Evolutionary conservation across 2,329 filamentous ascomycete genomes (phyloP).

Genomic region (Epichloe scottii): DNA sequence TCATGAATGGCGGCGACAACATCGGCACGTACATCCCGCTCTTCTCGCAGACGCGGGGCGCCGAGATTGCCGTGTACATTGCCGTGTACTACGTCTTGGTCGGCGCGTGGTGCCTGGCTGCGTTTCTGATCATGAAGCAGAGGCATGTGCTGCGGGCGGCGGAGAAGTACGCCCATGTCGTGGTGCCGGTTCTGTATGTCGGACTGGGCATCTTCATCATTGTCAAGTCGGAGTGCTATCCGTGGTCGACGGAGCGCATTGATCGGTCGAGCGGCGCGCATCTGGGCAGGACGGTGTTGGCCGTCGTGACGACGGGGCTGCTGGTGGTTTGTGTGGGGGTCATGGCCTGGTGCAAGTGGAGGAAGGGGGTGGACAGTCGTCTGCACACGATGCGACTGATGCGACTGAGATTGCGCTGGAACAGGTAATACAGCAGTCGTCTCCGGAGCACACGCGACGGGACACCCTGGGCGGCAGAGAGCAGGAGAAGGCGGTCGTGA

Average conservation of each 20-base stretch:
- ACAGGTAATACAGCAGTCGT: too few relatives aligned
- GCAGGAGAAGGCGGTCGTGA: too few relatives aligned
- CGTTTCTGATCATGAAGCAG: conserved; percentile 19
- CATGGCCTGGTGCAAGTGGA: conserved; percentile 7
- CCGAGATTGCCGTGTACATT: conserved; percentile 21
- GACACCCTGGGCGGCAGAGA: too few relatives aligned
- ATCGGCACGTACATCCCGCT: conserved; percentile 23
- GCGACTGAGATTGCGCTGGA: too few relatives aligned
- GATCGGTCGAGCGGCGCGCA: conserved; percentile 8
- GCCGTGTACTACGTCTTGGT: conserved; percentile 21
- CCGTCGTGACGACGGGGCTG: conserved; percentile 8
- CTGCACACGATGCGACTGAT: too few relatives aligned
- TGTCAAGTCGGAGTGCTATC: conserved; percentile 20
- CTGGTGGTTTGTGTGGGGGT: conserved; percentile 5
- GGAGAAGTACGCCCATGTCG: conserved; percentile 13
- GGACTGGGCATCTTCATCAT: conserved; percentile 21
- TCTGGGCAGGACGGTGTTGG: conserved; percentile 8
- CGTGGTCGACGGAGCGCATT: conserved; percentile 21
- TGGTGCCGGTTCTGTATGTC: conserved; percentile 21
- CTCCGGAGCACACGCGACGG: too few relatives aligned
- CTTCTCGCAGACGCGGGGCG: conserved; percentile 19
- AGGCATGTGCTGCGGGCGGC: conserved; percentile 15
- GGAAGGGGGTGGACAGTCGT: neutral
- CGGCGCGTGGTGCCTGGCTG: conserved; percentile 18
- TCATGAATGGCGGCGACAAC: conserved; percentile 24